Percentiles rank a stretch among this genome's conserved stretches.
Conservation (phyloP, 2,329 filamentous ascomycete species). For the Cadophora luteo-olivacea region DNA sequence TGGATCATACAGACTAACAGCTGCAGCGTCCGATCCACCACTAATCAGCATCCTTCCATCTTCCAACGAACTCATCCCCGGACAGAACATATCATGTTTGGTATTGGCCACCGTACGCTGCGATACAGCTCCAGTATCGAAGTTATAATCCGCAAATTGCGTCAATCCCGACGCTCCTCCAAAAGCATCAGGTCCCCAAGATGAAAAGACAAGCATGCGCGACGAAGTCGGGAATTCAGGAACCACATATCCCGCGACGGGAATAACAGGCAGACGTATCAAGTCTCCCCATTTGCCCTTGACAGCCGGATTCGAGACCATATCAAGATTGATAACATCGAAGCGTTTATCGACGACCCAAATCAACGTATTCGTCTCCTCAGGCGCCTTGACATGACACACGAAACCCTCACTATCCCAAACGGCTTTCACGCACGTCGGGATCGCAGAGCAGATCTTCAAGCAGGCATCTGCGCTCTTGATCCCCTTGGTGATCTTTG, state of each 20-base stretch:
- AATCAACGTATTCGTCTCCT: constrained; percentile 6
- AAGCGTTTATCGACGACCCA: constrained; percentile 8
- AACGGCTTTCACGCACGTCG: constrained; percentile 4
- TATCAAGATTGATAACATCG: background rate
- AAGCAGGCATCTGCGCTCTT: background rate
- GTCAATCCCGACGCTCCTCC: constrained; percentile 5
- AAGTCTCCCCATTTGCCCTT: constrained; percentile 14
- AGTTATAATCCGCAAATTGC: constrained; percentile 19
- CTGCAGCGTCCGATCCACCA: constrained; percentile 27
- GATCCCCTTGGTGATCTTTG: background rate
- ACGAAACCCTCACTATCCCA: background rate
- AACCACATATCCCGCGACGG: constrained; percentile 16
- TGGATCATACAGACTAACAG: constrained; percentile 28
- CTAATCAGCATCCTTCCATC: constrained; percentile 27
- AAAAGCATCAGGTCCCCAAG: constrained; percentile 14
- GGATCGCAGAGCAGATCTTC: background rate
- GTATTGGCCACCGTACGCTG: constrained; percentile 22
- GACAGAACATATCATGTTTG: constrained; percentile 36
- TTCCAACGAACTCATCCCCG: constrained; percentile 29
- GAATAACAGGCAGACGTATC: constrained; percentile 20
- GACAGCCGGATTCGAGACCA: background rate
- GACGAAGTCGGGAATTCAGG: constrained; percentile 14
- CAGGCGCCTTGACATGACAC: constrained; percentile 12
- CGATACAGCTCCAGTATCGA: constrained; percentile 7
- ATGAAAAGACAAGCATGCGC: constrained; percentile 17